These are phyloP conservation scores for Auricularia cornea DNA, from an alignment of 768 basidiomycete genomes.

Conservation along the genomic window DNA sequence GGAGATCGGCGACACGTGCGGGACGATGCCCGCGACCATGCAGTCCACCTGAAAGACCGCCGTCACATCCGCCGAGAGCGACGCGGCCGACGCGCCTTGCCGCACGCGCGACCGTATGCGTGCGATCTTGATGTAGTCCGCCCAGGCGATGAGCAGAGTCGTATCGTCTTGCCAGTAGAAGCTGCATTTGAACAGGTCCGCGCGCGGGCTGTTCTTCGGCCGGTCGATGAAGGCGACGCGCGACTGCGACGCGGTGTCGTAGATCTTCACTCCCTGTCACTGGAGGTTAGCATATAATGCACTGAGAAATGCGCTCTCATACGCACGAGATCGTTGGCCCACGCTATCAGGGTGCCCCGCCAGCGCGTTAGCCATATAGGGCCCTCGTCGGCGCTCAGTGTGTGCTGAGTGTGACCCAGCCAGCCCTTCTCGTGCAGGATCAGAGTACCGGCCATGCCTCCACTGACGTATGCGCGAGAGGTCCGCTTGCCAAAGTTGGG, in stretches of 20 bases:
- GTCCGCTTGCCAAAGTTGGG: constrained; percentile 77
- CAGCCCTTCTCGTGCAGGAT: constrained; percentile 92
- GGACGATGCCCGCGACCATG: constrained; percentile 87
- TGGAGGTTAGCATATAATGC: background rate
- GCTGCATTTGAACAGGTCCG: constrained; percentile 90
- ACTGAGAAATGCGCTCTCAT: background rate
- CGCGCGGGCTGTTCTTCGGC: constrained; percentile 72
- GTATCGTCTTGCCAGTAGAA: constrained; percentile 89
- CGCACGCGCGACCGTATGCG: constrained; percentile 56
- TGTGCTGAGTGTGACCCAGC: constrained; percentile 88
- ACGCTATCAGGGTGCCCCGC: constrained; percentile 81
- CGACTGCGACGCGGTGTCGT: constrained; percentile 69
- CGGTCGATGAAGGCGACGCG: constrained; percentile 83
- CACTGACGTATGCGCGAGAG: constrained; percentile 77
- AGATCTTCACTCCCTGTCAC: constrained; percentile 85
- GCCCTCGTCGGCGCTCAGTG: constrained; percentile 78
- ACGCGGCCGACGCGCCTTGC: constrained; percentile 9
- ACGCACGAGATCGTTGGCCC: constrained; percentile 87
- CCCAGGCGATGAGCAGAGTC: constrained; percentile 89
- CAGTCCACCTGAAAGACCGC: constrained; percentile 90
- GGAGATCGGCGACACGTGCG: constrained; percentile 46
- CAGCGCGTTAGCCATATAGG: constrained; percentile 91
- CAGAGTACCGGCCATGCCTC: constrained; percentile 83
- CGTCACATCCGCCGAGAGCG: constrained; percentile 76
- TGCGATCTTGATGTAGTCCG: constrained; percentile 85